Conservation (phyloP, 352 stramenopile genomes). For the Pythium utonaiense region DNA sequence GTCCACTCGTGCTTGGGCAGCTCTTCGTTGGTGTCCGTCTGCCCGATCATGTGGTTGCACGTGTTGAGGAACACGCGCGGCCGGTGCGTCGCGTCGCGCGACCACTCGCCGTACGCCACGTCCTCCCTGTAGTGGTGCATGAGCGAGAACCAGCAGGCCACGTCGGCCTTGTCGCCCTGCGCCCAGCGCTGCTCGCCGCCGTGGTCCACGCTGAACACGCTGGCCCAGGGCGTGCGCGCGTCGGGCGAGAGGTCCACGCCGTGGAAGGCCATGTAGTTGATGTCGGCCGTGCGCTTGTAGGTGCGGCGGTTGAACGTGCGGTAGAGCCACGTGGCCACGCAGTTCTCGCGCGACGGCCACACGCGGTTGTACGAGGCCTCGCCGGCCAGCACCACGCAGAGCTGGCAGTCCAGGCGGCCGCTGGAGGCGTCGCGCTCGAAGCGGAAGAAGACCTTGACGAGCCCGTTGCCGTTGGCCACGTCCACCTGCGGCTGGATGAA, state of each 20-base stretch:
- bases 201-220: constrained; percentile 73
- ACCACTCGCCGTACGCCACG: constrained; percentile 46
- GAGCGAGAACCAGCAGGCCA: constrained; percentile 86
- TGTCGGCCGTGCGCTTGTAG: constrained; percentile 86
- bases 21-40: constrained; percentile 75
- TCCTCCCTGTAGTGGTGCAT: constrained; percentile 85
- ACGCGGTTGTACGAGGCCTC: constrained; percentile 85
- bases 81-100: constrained; percentile 34
- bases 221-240: constrained; percentile 43
- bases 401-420: constrained; percentile 57
- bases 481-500: constrained; percentile 84
- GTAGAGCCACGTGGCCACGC: constrained; percentile 72
- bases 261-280: constrained; percentile 87
- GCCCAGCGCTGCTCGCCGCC: constrained; percentile 74
- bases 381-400: constrained; percentile 79
- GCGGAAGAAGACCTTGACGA: constrained; percentile 80
- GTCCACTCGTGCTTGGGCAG: constrained; percentile 79
- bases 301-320: constrained; percentile 83
- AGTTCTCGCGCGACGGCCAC: constrained; percentile 69
- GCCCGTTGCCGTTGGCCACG: constrained; percentile 74
- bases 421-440: constrained; percentile 65
- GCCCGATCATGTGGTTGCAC: constrained; percentile 89
- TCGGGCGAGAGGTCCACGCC: constrained; percentile 58
- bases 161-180: constrained; percentile 79
- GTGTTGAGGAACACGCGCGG: constrained; percentile 85